Percentiles rank a stretch among this genome's conserved stretches.
Evolutionary conservation across 208 protist species (phyloP).

Genomic region (Acanthamoeba triangularis): DNA sequence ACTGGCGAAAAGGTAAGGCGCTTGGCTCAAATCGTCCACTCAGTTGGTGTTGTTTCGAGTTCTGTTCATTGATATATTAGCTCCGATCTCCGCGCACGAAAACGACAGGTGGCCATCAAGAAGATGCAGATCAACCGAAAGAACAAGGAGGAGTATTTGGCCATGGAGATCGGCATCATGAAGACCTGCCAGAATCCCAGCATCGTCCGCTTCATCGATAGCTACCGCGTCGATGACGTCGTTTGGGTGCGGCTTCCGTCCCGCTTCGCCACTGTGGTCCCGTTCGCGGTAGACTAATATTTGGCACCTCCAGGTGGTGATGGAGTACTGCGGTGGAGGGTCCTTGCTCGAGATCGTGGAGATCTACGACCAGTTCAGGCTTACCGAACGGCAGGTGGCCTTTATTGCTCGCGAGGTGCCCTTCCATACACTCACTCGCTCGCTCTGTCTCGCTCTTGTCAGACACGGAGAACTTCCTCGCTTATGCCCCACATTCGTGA

Average conservation of each 20-base stretch:
- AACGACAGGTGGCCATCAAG: slow-evolving; percentile 88
- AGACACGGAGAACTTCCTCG: background rate
- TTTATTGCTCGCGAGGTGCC: slow-evolving; percentile 79
- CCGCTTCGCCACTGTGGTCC: background rate
- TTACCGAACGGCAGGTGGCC: slow-evolving; percentile 85
- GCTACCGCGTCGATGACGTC: slow-evolving; percentile 81
- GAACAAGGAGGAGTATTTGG: slow-evolving; percentile 88
- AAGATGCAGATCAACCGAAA: slow-evolving; percentile 89
- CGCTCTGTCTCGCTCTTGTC: background rate
- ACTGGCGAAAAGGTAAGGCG: slow-evolving; percentile 69
- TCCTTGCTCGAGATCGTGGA: slow-evolving; percentile 88
- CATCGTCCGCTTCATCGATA: slow-evolving; percentile 90
- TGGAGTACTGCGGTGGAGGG: slow-evolving; percentile 89
- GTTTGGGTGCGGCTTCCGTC: slow-evolving; percentile 29
- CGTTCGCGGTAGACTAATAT: background rate
- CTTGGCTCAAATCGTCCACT: too few relatives aligned
- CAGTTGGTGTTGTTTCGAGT: too few relatives aligned
- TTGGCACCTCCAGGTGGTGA: slow-evolving; percentile 82
- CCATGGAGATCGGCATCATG: slow-evolving; percentile 90
- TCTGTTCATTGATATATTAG: too few relatives aligned
- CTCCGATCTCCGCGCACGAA: too few relatives aligned
- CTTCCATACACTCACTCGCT: background rate
- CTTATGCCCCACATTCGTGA: background rate
- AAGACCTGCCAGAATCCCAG: slow-evolving; percentile 87
- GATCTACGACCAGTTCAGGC: slow-evolving; percentile 78